phyloP scores from a whole-genome alignment of 1,139 yeast species.

The Geotrichum macrosporum region DNA sequence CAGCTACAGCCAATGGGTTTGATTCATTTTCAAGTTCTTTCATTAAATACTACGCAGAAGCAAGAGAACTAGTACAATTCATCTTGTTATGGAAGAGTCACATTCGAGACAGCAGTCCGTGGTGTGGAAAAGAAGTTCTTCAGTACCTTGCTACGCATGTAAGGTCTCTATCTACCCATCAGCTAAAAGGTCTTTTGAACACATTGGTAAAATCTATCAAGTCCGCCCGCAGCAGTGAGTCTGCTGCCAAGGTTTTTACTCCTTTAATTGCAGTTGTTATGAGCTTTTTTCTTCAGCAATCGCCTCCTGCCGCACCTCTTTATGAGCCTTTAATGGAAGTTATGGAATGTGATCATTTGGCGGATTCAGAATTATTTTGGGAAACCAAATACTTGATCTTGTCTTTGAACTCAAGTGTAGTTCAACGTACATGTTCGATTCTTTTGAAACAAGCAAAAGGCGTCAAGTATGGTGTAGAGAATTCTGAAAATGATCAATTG shows the following conservation, averaged over 20 bases:
- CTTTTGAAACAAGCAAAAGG: slow-evolving; percentile 21
- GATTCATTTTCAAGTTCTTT: slow-evolving; percentile 16
- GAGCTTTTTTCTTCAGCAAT: slow-evolving; percentile 20
- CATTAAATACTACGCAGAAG: slow-evolving; percentile 21
- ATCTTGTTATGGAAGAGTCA: slow-evolving; percentile 19
- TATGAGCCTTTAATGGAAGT: slow-evolving; percentile 14
- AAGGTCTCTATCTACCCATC: slow-evolving; percentile 24
- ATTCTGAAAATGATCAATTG: slow-evolving; percentile 16
- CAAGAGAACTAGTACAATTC: slow-evolving; percentile 21
- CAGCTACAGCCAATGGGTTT: slow-evolving; percentile 6
- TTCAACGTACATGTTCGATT: slow-evolving; percentile 11
- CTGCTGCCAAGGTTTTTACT: slow-evolving; percentile 16
- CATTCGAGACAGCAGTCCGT: slow-evolving; percentile 19
- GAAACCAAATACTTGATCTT: slow-evolving; percentile 22
- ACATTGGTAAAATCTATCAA: slow-evolving; percentile 12
- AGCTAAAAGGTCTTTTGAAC: slow-evolving; percentile 23
- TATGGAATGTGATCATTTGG: slow-evolving; percentile 6
- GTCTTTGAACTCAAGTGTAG: slow-evolving; percentile 22
- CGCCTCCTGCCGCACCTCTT: slow-evolving; percentile 12
- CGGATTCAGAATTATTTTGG: slow-evolving; percentile 21
- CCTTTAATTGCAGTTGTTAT: slow-evolving; percentile 19
- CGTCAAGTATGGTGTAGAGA: slow-evolving; percentile 17
- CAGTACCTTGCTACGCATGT: slow-evolving; percentile 23
- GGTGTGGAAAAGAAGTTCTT: slow-evolving; percentile 23
- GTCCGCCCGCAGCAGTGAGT: background rate